Base-by-base conservation (phyloP, 345 rosid species). In the Hibiscus trionum region DNA sequence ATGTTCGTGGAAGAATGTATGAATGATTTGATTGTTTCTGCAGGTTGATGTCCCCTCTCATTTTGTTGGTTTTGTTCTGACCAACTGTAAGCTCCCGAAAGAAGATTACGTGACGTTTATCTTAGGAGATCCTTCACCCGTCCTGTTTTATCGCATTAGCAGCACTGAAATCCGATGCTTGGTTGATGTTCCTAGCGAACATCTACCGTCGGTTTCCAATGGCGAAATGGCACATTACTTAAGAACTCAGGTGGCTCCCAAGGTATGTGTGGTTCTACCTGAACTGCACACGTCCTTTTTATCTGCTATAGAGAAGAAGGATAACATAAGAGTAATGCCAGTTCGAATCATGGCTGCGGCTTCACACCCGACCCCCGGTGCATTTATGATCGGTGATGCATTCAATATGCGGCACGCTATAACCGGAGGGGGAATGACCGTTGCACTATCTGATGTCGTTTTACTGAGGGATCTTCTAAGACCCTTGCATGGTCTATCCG, bases 191-290 rank as follows among this genome's bases (percentile, higher is more conserved):
- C 59, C 61, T 3, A 86, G 88, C 52, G 86, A 81, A 71, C 88
- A 84, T 56, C 12, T 88, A 4, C 94, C 88, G 52, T 88, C 94
- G 26, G 77, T 90, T 61, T 84, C 87, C 5, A 80, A 80, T 15
- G 98, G 94, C 2, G 91, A 87, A 74, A 87, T 93, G 91, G 77
- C 88, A 2, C 73, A 73, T 16, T 93, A 85, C 72, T 66, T 93
- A 15, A 56, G 3, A 21, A 56, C 61, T 56, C 14, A 17, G 5
- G 61, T 56, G 61, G 61, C 61, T 56, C 61, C 88, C 47, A 91
- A 88, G 82, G 77, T 86, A 73, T 58, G 3, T 55, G 1, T 26
- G 15, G 53, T 88, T 58, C 88, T 86, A 7, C 60, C 73, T 3
- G 80, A 86, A 76, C 21, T 86, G 11, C 61, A 74, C 46, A 27